phyloP scores from a whole-genome alignment of 495 filamentous ascomycete genomes.

The Bombardia bombarda region DNA sequence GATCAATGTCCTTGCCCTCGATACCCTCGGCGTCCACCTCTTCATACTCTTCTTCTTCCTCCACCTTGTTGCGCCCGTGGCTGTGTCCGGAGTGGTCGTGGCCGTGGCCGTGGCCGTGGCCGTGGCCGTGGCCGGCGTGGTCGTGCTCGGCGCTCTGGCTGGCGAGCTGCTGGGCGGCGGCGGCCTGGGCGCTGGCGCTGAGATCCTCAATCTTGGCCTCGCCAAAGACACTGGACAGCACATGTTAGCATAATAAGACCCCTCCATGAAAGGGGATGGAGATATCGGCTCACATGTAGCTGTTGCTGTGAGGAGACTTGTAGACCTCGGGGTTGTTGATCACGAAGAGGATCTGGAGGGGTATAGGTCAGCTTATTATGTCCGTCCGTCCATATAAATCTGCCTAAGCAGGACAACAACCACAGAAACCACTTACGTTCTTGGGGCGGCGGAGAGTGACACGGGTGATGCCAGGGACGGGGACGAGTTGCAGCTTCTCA shows the following conservation, averaged over 20 bases:
- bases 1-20: slow-evolving; percentile 97
- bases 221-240: slow-evolving; percentile 80
- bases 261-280: background rate
- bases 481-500: slow-evolving; percentile 93
- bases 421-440: slow-evolving; percentile 61
- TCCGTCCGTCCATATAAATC: background rate
- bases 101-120: slow-evolving; percentile 49
- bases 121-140: slow-evolving; percentile 50
- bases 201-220: slow-evolving; percentile 99
- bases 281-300: slow-evolving; percentile 76
- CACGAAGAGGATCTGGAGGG: slow-evolving; percentile 85
- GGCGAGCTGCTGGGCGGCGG: slow-evolving; percentile 84
- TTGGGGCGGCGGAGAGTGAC: slow-evolving; percentile 97
- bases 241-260: background rate
- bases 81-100: slow-evolving; percentile 58
- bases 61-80: slow-evolving; percentile 79
- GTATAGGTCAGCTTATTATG: slow-evolving; percentile 16
- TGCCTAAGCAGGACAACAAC: background rate
- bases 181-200: slow-evolving; percentile 93
- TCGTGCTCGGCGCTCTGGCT: slow-evolving; percentile 65
- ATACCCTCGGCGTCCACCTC: slow-evolving; percentile 89
- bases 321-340: slow-evolving; percentile 99
- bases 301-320: slow-evolving; percentile 96
- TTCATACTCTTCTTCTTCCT: slow-evolving; percentile 91
- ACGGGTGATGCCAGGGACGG: slow-evolving; percentile 92